Evolutionary conservation across 2,329 filamentous ascomycete genomes (phyloP).

Genomic region (Dothistroma septosporum): DNA sequence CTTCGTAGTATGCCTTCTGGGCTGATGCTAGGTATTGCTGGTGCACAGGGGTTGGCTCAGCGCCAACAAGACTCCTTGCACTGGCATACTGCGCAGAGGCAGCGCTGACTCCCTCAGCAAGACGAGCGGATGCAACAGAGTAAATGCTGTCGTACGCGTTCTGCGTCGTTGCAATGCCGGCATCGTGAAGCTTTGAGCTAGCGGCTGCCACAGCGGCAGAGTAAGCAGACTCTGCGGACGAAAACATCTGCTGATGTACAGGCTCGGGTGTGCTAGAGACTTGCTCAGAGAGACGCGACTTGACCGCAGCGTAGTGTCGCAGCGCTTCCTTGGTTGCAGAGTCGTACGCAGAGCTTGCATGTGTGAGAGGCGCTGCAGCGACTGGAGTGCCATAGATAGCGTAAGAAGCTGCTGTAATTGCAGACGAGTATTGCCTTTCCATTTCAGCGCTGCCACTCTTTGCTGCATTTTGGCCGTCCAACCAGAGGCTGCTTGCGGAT

Average conservation of each 20-base stretch:
- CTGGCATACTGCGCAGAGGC: conserved; percentile 68
- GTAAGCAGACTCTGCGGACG: conserved; percentile 65
- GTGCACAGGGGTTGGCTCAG: conserved; percentile 57
- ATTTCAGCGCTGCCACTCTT: conserved; percentile 49
- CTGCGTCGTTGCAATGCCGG: conserved; percentile 42
- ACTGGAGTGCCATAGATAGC: conserved; percentile 52
- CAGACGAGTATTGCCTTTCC: conserved; percentile 53
- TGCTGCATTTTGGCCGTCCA: conserved; percentile 19
- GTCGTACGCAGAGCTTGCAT: conserved; percentile 56
- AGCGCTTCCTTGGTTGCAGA: conserved; percentile 62
- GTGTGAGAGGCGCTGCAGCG: conserved; percentile 32
- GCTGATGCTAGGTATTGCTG: conserved; percentile 55
- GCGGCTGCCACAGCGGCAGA: conserved; percentile 61
- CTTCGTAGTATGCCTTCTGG: conserved; percentile 70
- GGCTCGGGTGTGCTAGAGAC: conserved; percentile 67
- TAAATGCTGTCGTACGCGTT: conserved; percentile 52
- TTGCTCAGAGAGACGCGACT: conserved; percentile 62
- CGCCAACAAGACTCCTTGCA: conserved; percentile 62
- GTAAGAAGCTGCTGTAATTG: conserved; percentile 57
- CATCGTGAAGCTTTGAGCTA: conserved; percentile 52
- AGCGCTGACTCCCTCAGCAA: conserved; percentile 65
- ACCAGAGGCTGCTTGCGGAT: background rate
- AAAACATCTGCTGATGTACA: conserved; percentile 63
- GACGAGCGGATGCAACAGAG: conserved; percentile 64
- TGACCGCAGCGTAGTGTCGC: conserved; percentile 64